Evolutionary conservation across 176 grass and related monocot genomes (phyloP).

Genomic region (Calamus simplicifolius): DNA sequence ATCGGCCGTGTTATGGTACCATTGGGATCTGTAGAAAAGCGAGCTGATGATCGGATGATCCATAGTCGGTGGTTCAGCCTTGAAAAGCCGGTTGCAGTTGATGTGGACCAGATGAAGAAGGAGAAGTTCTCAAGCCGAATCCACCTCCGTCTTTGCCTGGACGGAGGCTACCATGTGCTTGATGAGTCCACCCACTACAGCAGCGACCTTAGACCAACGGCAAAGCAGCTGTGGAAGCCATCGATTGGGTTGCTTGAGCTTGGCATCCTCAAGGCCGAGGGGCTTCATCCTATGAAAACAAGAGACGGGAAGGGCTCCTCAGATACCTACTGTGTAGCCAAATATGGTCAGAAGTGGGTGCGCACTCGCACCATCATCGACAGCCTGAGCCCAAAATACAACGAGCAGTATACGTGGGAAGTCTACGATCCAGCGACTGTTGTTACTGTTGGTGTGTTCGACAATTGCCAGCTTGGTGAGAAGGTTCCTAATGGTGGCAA

Average conservation of each 20-base stretch:
- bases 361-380: conserved; percentile 80
- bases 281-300: conserved; percentile 90
- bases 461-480: conserved; percentile 85
- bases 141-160: conserved; percentile 82
- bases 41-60: conserved; percentile 69
- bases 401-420: conserved; percentile 98
- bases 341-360: conserved; percentile 97
- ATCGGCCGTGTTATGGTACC: conserved; percentile 76
- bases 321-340: conserved; percentile 94
- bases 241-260: conserved; percentile 92
- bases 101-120: conserved; percentile 76
- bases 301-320: conserved; percentile 85
- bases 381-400: conserved; percentile 72
- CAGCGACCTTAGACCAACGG: conserved; percentile 93
- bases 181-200: conserved; percentile 95
- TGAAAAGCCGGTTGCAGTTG: conserved; percentile 71
- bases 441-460: conserved; percentile 83
- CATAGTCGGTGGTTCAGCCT: conserved; percentile 92
- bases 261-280: conserved; percentile 71
- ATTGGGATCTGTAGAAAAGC: conserved; percentile 53
- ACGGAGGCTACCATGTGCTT: conserved; percentile 95
- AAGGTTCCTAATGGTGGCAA: conserved; percentile 28
- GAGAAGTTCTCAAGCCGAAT: conserved; percentile 85
- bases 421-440: conserved; percentile 92
- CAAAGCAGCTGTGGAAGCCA: conserved; percentile 94